Evolutionary conservation across 306 rosid species (phyloP).

Genomic region (Dalbergia cochinchinensis): DNA sequence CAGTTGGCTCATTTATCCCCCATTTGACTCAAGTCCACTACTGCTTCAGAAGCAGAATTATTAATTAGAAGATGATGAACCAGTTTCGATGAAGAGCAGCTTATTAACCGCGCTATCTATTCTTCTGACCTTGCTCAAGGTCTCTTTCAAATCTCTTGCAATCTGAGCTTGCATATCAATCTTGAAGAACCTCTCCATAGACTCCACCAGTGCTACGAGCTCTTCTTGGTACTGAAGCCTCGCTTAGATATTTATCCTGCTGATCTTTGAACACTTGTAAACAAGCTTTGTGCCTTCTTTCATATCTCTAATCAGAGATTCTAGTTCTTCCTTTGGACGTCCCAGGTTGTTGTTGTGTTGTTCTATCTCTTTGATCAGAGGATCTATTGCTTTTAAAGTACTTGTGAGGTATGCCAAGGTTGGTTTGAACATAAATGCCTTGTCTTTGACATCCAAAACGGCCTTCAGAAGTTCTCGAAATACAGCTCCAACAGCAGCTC

Average conservation of each 20-base stretch:
- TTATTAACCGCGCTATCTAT: neutral
- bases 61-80: too few relatives aligned
- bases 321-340: neutral
- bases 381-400: neutral
- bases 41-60: too few relatives aligned
- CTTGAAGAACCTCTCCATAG: neutral
- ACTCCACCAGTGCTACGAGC: neutral
- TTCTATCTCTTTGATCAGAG: neutral
- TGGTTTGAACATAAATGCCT: neutral
- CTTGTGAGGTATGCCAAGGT: neutral
- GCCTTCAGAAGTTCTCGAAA: neutral
- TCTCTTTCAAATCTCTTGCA: constrained; percentile 20
- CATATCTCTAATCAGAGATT: neutral
- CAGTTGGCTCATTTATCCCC: too few relatives aligned
- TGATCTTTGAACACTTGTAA: neutral
- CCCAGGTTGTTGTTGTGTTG: neutral
- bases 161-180: constrained; percentile 5
- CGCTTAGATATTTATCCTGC: neutral
- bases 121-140: neutral
- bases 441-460: neutral
- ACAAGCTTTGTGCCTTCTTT: constrained; percentile 14
- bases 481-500: neutral
- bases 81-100: neutral
- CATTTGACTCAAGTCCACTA: too few relatives aligned
- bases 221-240: neutral